phyloP scores from a whole-genome alignment of 2,329 filamentous ascomycete genomes.

The Exophiala phaeomuriformis region DNA sequence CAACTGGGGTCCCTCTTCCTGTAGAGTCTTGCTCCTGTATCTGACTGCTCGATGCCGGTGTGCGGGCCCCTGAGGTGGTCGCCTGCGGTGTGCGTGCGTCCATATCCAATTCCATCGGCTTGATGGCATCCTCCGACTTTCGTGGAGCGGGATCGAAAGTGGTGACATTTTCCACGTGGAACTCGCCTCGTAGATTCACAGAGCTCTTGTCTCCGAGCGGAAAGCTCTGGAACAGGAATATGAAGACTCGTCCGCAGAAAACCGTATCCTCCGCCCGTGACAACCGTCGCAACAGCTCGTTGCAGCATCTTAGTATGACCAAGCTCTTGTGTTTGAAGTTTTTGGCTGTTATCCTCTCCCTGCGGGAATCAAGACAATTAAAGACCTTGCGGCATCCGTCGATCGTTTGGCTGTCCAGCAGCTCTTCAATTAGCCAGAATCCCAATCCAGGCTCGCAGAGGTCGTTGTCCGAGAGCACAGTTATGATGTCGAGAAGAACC shows the following conservation, averaged over 20 bases:
- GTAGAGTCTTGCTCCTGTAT: constrained; percentile 17
- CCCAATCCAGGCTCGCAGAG: constrained; percentile 69
- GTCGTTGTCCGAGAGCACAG: constrained; percentile 71
- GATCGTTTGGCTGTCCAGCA: constrained; percentile 93
- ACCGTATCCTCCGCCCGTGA: constrained; percentile 96
- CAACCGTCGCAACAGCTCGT: constrained; percentile 83
- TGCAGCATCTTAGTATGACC: constrained; percentile 87
- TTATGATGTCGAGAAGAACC: constrained; percentile 90
- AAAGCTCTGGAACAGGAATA: constrained; percentile 97
- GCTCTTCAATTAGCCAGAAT: constrained; percentile 87
- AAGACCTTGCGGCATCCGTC: constrained; percentile 85
- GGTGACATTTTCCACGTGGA: constrained; percentile 90
- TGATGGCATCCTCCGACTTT: constrained; percentile 52
- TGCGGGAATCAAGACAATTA: constrained; percentile 86
- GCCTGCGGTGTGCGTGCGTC: constrained; percentile 26
- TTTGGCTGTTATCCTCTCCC: constrained; percentile 74
- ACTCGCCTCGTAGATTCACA: constrained; percentile 92
- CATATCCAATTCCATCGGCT: constrained; percentile 51
- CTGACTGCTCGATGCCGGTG: constrained; percentile 30
- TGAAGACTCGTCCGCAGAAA: constrained; percentile 95
- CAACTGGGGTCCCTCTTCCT: constrained; percentile 18
- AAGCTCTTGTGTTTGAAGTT: constrained; percentile 78
- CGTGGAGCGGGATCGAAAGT: constrained; percentile 57
- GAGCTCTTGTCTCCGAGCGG: constrained; percentile 94
- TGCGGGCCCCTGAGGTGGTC: constrained; percentile 31